Evolutionary conservation across 768 basidiomycete species (phyloP).

Genomic region (Favolaschia claudopus): DNA sequence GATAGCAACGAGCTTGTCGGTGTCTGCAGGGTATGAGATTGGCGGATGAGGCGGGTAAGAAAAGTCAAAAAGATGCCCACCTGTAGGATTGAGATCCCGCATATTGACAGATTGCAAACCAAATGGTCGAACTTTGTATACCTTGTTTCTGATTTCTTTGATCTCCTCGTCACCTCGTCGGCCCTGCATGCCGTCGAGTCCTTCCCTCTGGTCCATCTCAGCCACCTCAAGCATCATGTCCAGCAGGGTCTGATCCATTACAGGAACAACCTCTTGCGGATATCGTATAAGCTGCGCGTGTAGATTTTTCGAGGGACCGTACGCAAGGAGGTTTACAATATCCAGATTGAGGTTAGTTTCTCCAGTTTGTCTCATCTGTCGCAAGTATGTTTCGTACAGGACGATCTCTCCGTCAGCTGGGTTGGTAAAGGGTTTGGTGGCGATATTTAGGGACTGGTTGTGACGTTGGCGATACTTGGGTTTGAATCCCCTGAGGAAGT

Average conservation of each 20-base stretch:
- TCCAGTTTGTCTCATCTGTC: slow-evolving; percentile 89
- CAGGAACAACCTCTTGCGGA: slow-evolving; percentile 96
- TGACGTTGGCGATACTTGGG: slow-evolving; percentile 82
- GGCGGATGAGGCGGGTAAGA: not conserved
- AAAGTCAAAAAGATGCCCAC: slow-evolving; percentile 48
- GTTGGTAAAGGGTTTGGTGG: slow-evolving; percentile 56
- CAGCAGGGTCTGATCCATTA: slow-evolving; percentile 96
- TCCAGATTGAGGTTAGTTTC: slow-evolving; percentile 94
- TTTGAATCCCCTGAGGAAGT: slow-evolving; percentile 93
- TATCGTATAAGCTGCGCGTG: slow-evolving; percentile 88
- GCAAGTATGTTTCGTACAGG: slow-evolving; percentile 82
- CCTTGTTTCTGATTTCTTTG: slow-evolving; percentile 83
- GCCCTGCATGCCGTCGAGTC: slow-evolving; percentile 78
- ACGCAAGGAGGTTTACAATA: slow-evolving; percentile 83
- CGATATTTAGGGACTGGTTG: slow-evolving; percentile 69
- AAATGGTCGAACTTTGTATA: slow-evolving; percentile 95
- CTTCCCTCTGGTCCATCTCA: slow-evolving; percentile 78
- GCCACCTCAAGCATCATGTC: slow-evolving; percentile 91
- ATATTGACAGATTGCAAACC: slow-evolving; percentile 88
- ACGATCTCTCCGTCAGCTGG: slow-evolving; percentile 74
- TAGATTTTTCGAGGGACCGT: slow-evolving; percentile 84
- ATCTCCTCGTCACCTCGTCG: slow-evolving; percentile 83
- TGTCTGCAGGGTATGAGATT: slow-evolving; percentile 62
- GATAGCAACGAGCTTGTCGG: slow-evolving; percentile 95
- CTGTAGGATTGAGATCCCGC: slow-evolving; percentile 93